A percentile compares a stretch with the other conserved stretches of the same genome.
These are phyloP conservation scores for Conidiobolus incongruus DNA, from an alignment of 371 early-diverging fungal genomes.

Conservation along the genomic window DNA sequence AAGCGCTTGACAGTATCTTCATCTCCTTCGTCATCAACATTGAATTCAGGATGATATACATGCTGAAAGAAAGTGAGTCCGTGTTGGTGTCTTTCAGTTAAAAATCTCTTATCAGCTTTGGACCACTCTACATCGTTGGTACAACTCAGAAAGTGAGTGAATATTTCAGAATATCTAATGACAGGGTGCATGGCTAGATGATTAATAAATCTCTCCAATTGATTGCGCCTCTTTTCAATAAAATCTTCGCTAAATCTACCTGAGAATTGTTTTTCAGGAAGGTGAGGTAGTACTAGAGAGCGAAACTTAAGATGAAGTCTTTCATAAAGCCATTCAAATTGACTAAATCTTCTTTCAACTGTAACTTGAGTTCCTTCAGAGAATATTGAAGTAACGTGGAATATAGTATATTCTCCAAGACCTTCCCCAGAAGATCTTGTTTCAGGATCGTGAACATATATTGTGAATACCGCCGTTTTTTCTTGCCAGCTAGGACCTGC, in stretches of 20 bases:
- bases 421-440: slow-evolving; percentile 14
- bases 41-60: slow-evolving; percentile 18
- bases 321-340: slow-evolving; percentile 17
- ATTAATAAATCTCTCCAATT: slow-evolving; percentile 15
- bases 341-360: slow-evolving; percentile 17
- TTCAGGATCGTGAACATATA: slow-evolving; percentile 16
- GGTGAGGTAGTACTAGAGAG: slow-evolving; percentile 12
- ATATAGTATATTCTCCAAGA: slow-evolving; percentile 16
- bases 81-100: too few species aligned
- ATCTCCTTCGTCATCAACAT: slow-evolving; percentile 18
- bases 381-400: slow-evolving; percentile 17
- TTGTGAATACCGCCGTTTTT: slow-evolving; percentile 13
- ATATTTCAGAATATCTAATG: slow-evolving; percentile 16
- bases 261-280: slow-evolving; percentile 18
- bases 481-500: slow-evolving; percentile 17
- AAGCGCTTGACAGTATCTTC: slow-evolving; percentile 14
- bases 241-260: slow-evolving; percentile 20
- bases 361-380: slow-evolving; percentile 13
- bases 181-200: slow-evolving; percentile 17
- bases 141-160: too few species aligned
- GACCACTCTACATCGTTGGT: too few species aligned
- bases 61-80: too few species aligned
- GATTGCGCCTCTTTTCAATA: slow-evolving; percentile 14
- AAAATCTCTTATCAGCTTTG: too few species aligned
- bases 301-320: slow-evolving; percentile 13